Evolutionary conservation across 805 yeast species (phyloP), one percentile per base, ranked within the genome.

Genomic region (Wickerhamomyces canadensis): DNA sequence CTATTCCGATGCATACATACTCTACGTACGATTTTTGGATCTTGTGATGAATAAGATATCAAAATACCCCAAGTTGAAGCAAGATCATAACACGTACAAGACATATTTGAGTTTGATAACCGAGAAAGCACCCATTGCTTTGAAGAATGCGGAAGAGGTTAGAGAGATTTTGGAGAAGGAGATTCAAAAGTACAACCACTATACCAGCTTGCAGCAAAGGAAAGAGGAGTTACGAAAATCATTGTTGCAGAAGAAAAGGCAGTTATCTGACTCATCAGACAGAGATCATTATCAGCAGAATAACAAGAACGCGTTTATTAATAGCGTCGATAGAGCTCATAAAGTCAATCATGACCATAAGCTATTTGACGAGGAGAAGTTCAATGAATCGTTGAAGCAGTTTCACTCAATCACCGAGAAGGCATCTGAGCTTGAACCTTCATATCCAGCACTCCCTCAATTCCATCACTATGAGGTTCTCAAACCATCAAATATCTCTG

Each of bases 11-110:
- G 75, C 85, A 0, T 81, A 72, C 48, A 56, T 76, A 22, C 58
- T 77, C 37, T 78, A 78, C 49, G 59, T 72, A 31, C 58, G 88
- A 38, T 79, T 75, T 46, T 69, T 80, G 17, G 84, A 81, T 41
- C 60, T 78, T 33, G 62, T 76, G 23, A 65, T 71, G 36, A 70
- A 73, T 55, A 61, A 60, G 34, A 48, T 78, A 30, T 65, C 67
- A 14, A 54, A 42, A 6, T 78, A 74, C 42, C 76, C 78, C 0
- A 71, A 65, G 19, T 45, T 71, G 35, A 56, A 54, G 43, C 38
- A 39, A 18, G 49, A 53, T 25, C 35, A 51, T 17, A 40, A 38
- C 12, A 29, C 31, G 2, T 41, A 49, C 24, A 42, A 42, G 34
- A 29, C n/a, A 4, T 54, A 49, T 36, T 30, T 26, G 5, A 16